These are phyloP conservation scores for Penicillium capsulatum DNA, from an alignment of 2,329 filamentous ascomycete species.

Conservation along the genomic window DNA sequence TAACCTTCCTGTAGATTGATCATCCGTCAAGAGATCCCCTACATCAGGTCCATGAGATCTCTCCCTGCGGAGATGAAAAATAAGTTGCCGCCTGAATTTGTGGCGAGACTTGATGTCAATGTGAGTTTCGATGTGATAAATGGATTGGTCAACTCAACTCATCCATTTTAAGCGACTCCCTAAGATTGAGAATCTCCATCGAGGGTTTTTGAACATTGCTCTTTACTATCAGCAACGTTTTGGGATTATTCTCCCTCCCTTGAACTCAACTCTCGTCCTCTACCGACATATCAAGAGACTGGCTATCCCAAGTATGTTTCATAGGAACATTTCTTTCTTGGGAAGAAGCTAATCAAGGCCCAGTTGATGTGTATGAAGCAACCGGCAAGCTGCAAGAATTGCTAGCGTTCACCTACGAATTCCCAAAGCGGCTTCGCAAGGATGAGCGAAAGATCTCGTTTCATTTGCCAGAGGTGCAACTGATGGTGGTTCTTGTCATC, in stretches of 20 bases:
- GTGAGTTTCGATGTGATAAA: constrained; percentile 24
- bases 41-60: constrained; percentile 56
- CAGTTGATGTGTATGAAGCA: constrained; percentile 44
- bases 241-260: constrained; percentile 64
- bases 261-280: constrained; percentile 67
- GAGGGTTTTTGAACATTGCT: constrained; percentile 57
- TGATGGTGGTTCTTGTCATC: constrained; percentile 68
- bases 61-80: constrained; percentile 45
- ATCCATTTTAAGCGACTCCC: constrained; percentile 24
- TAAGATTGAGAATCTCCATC: constrained; percentile 58
- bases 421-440: constrained; percentile 38
- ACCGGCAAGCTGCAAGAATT: constrained; percentile 55
- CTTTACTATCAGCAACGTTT: constrained; percentile 64
- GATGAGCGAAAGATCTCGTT: constrained; percentile 39
- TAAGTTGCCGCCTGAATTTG: constrained; percentile 41
- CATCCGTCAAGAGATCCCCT: constrained; percentile 70
- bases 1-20: constrained; percentile 35
- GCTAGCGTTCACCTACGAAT: constrained; percentile 57
- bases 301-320: constrained; percentile 63
- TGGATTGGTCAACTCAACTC: not conserved
- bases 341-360: not conserved
- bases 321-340: not conserved
- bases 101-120: constrained; percentile 38
- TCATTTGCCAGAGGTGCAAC: constrained; percentile 68
- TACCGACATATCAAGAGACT: constrained; percentile 68